Conservation (phyloP, 2,329 filamentous ascomycete genomes). For the Colletotrichum sublineola region DNA sequence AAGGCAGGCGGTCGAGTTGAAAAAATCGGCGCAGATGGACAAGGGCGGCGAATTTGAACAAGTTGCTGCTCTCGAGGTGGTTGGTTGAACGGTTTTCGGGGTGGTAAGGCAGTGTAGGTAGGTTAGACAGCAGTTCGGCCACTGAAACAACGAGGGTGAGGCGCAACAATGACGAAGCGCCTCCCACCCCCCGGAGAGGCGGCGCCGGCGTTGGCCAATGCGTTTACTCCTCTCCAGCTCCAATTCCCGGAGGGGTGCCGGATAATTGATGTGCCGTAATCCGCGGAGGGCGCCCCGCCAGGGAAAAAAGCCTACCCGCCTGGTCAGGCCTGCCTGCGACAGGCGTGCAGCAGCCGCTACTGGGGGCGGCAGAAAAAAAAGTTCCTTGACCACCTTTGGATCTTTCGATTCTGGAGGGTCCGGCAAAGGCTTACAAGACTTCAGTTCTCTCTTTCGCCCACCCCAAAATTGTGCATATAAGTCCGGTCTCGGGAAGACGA, state of each 20-base stretch:
- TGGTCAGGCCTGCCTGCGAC: constrained; percentile 19
- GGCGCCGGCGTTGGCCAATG: constrained; percentile 37
- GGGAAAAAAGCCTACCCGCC: constrained; percentile 35
- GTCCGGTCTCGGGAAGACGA: background rate
- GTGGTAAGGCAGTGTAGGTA: constrained; percentile 7
- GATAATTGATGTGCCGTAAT: constrained; percentile 34
- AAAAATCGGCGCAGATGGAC: constrained; percentile 18
- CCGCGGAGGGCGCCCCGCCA: constrained; percentile 41
- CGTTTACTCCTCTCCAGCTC: constrained; percentile 32
- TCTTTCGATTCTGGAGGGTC: constrained; percentile 19
- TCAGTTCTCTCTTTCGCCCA: constrained; percentile 1
- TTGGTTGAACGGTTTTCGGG: constrained; percentile 32
- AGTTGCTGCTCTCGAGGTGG: constrained; percentile 39
- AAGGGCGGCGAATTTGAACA: constrained; percentile 22
- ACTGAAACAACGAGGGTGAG: constrained; percentile 43
- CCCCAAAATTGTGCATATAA: background rate
- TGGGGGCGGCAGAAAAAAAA: constrained; percentile 41
- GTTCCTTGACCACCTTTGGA: constrained; percentile 39
- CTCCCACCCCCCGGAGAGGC: constrained; percentile 3
- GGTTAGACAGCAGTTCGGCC: constrained; percentile 37
- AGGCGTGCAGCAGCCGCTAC: constrained; percentile 27
- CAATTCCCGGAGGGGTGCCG: constrained; percentile 25
- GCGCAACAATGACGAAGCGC: constrained; percentile 49
- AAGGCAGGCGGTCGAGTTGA: background rate
- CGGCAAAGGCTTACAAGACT: constrained; percentile 9